These are phyloP conservation scores for Colletotrichum godetiae DNA, from an alignment of 2,329 filamentous ascomycete genomes.

Conservation along the genomic window DNA sequence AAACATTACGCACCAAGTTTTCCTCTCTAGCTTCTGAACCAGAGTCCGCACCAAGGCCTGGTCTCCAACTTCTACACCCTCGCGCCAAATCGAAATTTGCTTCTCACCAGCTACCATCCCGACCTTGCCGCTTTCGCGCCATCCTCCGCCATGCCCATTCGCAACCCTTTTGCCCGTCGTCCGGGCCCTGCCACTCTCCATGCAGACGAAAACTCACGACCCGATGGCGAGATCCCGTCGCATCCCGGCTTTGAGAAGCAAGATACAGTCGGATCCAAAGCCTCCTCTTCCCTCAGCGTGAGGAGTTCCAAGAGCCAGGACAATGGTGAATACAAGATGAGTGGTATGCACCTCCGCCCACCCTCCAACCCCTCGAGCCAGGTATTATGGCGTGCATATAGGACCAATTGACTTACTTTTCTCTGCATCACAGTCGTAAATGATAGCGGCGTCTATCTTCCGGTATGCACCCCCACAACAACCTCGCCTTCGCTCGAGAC, in stretches of 20 bases:
- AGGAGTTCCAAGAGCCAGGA: slow-evolving; percentile 70
- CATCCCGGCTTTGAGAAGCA: slow-evolving; percentile 69
- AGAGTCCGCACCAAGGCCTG: not conserved
- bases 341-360: slow-evolving; percentile 65
- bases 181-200: slow-evolving; percentile 56
- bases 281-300: slow-evolving; percentile 71
- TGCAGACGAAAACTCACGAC: slow-evolving; percentile 65
- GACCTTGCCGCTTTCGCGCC: slow-evolving; percentile 1
- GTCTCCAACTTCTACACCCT: not conserved
- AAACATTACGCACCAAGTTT: slow-evolving; percentile 14
- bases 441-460: slow-evolving; percentile 93
- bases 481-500: slow-evolving; percentile 32
- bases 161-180: slow-evolving; percentile 77
- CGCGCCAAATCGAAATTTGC: not conserved
- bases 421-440: slow-evolving; percentile 78
- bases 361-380: not conserved
- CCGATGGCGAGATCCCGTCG: slow-evolving; percentile 54
- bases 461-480: slow-evolving; percentile 66
- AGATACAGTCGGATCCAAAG: slow-evolving; percentile 71
- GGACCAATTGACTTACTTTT: slow-evolving; percentile 42
- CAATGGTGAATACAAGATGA: slow-evolving; percentile 82
- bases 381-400: slow-evolving; percentile 30
- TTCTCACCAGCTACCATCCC: not conserved
- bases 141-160: slow-evolving; percentile 69
- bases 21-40: not conserved